Evolutionary conservation across 2,329 filamentous ascomycete genomes (phyloP), one percentile per base, ranked within the genome.

Genomic region (Pseudohalonectria lignicola): DNA sequence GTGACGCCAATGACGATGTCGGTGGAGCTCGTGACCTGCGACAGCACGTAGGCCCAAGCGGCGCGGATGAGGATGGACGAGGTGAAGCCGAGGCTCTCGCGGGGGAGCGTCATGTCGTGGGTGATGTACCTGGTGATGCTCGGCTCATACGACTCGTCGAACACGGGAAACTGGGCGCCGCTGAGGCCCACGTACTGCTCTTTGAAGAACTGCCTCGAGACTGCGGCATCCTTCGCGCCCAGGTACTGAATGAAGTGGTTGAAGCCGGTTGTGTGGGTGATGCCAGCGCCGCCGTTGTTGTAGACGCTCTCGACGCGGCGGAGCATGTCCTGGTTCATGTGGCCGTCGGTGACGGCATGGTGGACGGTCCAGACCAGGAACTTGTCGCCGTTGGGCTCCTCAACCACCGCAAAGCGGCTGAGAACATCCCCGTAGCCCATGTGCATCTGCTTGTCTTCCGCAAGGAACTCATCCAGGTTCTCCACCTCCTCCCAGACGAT

Each of bases 321-420:
- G 23, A 46, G 45, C 18, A 26, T 28, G 11, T 49, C 7, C 3
- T 37, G 23, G 23, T 49, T 29, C 4, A 30, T 36, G 40, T 34
- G 40, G 1, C 41, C 41, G 21, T 43, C 41, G 13, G 39, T 39
- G 7, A 43, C 34, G n/a, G 41, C 41, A 17, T 43, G 41, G 25
- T 39, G 34, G 12, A 43, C 44, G 34, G 45, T 43, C 49, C 47
- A 51, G 8, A 48, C 43, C 31, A 51, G 49, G 20, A 39, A 26
- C 4, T 26, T 29, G 11, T 11, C 33, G 16, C 10, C 31, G 18
- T 37, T 7, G 3, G n/a, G n/a, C n/a, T 13, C 26, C 5, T 43
- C 21, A 7, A 49, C 42, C 8, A 49, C 34, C 10, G 46, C 37
- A 13, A 45, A 49, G 4, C 45, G 34, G 15, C 43, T 46, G 4